Evolutionary conservation across 768 basidiomycete genomes (phyloP), one percentile per base, ranked within the genome.

Genomic region (Boletus vinaceobasis): DNA sequence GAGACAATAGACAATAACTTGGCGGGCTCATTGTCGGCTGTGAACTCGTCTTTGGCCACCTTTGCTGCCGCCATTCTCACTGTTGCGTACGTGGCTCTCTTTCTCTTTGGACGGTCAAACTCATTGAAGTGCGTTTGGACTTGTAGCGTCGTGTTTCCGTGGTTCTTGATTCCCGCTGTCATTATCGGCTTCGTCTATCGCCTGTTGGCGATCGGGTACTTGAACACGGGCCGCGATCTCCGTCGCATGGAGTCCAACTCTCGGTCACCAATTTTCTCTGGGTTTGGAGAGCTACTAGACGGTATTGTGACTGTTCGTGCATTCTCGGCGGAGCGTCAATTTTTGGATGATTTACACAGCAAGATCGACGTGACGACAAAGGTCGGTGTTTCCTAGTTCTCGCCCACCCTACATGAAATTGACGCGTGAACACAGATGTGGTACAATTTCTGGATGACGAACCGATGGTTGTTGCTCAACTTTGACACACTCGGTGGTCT

Each of bases 291-390:
- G 64, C 71, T 94, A 10, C 70, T 96, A 19, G 89, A 93, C 48
- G 93, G 93, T 23, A 90, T 95, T 43, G 89, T 93, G n/a, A 93
- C 93, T 6, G 89, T 96, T 39, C 82, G 94, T 53, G 94, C 94
- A 0, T 98, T 96, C 73, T 86, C 88, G 1, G 87, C 85, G 0
- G 93, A 96, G 65, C 73, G 74, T 38, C 74, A 82, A 5, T 96
- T 98, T 77, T 73, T 94, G 60, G 80, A 88, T 50, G 80, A 79
- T 55, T 72, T 95, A 4, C 89, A 90, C 65, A 60, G 60, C 2
- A 91, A 90, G 66, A 79, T 93, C 31, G 88, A 93, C 57, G 71
- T 77, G 47, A 92, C 87, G n/a, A 92, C 83, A 11, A 83, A 86
- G 82, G 88, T 87, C 52, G 36, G 61, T 51, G 11, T 45, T 32